Percentiles rank a stretch among this genome's conserved stretches.
Evolutionary conservation across 2,329 filamentous ascomycete species (phyloP).

Genomic region (Colletotrichum sp.): DNA sequence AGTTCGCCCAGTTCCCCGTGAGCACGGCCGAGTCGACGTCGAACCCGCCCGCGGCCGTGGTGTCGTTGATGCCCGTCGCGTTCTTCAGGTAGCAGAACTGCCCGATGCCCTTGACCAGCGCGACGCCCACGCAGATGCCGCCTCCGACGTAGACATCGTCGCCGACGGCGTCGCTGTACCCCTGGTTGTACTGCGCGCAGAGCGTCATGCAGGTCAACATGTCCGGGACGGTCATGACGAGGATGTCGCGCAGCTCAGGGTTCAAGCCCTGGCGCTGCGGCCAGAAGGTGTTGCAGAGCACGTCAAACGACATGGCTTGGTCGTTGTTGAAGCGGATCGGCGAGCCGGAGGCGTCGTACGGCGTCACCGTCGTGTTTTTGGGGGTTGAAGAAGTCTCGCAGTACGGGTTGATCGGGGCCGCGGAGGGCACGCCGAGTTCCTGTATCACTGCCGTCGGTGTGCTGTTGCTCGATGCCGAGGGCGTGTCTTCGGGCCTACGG

Average conservation of each 20-base stretch:
- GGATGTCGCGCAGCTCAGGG: conserved; percentile 13
- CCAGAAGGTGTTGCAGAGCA: conserved; percentile 20
- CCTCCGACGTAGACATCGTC: conserved; percentile 16
- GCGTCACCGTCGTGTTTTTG: conserved; percentile 4
- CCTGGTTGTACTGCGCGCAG: conserved; percentile 22
- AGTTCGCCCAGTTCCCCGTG: background rate
- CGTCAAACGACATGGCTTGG: conserved; percentile 18
- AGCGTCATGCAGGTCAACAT: conserved; percentile 22
- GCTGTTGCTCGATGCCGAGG: background rate
- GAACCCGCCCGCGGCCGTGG: conserved; percentile 9
- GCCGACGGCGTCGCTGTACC: conserved; percentile 21
- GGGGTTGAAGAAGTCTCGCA: background rate
- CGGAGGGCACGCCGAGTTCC: conserved; percentile 14
- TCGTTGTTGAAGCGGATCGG: conserved; percentile 23
- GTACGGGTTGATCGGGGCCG: conserved; percentile 20
- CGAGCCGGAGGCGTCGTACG: conserved; percentile 19
- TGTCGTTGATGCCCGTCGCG: conserved; percentile 16
- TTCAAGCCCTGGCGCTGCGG: conserved; percentile 18
- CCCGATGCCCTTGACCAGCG: conserved; percentile 11
- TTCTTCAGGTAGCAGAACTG: conserved; percentile 21
- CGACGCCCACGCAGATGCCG: conserved; percentile 20
- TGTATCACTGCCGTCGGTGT: background rate
- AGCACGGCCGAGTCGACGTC: conserved; percentile 16
- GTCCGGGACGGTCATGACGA: conserved; percentile 16
- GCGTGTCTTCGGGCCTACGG: background rate